Evolutionary conservation across 495 filamentous ascomycete genomes (phyloP).

Genomic region (Penicillium waksmanii): DNA sequence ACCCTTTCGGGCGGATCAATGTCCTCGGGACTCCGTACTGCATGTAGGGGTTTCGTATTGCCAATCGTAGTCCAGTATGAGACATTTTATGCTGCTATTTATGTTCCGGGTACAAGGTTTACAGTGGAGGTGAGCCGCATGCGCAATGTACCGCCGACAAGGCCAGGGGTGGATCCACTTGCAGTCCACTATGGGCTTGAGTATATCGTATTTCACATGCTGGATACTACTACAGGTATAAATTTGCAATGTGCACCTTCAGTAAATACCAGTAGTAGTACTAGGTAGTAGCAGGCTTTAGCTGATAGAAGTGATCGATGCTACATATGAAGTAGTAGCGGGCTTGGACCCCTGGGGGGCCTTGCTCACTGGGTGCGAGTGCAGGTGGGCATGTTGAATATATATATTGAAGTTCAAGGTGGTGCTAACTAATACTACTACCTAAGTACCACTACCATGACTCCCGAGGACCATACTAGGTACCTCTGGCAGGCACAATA

Average conservation of each 20-base stretch:
- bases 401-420: too few relatives aligned
- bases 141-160: slow-evolving; percentile 26
- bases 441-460: too few relatives aligned
- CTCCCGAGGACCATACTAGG: too few relatives aligned
- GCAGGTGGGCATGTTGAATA: too few relatives aligned
- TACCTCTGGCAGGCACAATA: too few relatives aligned
- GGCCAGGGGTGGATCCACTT: slow-evolving; percentile 25
- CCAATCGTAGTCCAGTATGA: slow-evolving; percentile 22
- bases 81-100: slow-evolving; percentile 27
- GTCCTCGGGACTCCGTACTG: neutral
- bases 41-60: neutral
- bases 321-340: too few relatives aligned
- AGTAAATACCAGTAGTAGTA: too few relatives aligned
- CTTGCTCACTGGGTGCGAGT: too few relatives aligned
- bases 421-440: too few relatives aligned
- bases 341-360: too few relatives aligned
- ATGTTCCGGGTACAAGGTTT: slow-evolving; percentile 28
- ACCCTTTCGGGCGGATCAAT: slow-evolving; percentile 4
- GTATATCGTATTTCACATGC: neutral
- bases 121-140: slow-evolving; percentile 27
- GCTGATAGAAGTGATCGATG: too few relatives aligned
- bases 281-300: neutral
- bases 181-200: neutral
- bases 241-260: too few relatives aligned
- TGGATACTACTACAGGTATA: neutral